Evolutionary conservation across 2,329 filamentous ascomycete species (phyloP).

Genomic region (Aspergillus clavatus): DNA sequence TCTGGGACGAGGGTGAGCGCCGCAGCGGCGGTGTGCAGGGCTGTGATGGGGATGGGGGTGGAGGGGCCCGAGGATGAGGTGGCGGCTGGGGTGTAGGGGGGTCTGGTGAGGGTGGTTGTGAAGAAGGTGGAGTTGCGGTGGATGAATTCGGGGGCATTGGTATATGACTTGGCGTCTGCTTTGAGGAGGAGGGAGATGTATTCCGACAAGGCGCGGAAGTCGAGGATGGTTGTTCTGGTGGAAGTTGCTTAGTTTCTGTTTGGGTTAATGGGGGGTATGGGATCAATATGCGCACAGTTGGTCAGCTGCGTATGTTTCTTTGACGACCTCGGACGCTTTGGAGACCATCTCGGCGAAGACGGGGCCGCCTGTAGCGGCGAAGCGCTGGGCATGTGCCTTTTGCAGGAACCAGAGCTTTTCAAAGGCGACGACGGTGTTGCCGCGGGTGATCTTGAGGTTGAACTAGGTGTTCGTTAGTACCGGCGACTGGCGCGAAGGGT

Average conservation of each 20-base stretch:
- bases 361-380: slow-evolving; percentile 43
- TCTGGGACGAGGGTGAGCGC: slow-evolving; percentile 41
- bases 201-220: slow-evolving; percentile 36
- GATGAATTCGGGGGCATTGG: slow-evolving; percentile 52
- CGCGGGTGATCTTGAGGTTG: slow-evolving; percentile 81
- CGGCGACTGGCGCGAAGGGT: too few species aligned
- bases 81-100: slow-evolving; percentile 20
- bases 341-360: slow-evolving; percentile 39
- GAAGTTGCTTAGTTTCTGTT: slow-evolving; percentile 4
- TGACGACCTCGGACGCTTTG: slow-evolving; percentile 25
- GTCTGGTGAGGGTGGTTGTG: slow-evolving; percentile 28
- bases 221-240: slow-evolving; percentile 25
- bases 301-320: slow-evolving; percentile 19
- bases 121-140: slow-evolving; percentile 58
- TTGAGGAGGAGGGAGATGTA: slow-evolving; percentile 51
- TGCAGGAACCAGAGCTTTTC: slow-evolving; percentile 80
- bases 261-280: slow-evolving; percentile 4
- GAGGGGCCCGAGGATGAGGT: slow-evolving; percentile 14
- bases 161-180: slow-evolving; percentile 55
- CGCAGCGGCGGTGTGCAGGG: slow-evolving; percentile 43
- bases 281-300: slow-evolving; percentile 26
- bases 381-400: slow-evolving; percentile 57
- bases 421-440: slow-evolving; percentile 76
- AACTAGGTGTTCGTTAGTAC: slow-evolving; percentile 49
- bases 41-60: slow-evolving; percentile 27